These are phyloP conservation scores for Penicillium sp. DNA, from an alignment of 2,329 filamentous ascomycete genomes.

Conservation along the genomic window DNA sequence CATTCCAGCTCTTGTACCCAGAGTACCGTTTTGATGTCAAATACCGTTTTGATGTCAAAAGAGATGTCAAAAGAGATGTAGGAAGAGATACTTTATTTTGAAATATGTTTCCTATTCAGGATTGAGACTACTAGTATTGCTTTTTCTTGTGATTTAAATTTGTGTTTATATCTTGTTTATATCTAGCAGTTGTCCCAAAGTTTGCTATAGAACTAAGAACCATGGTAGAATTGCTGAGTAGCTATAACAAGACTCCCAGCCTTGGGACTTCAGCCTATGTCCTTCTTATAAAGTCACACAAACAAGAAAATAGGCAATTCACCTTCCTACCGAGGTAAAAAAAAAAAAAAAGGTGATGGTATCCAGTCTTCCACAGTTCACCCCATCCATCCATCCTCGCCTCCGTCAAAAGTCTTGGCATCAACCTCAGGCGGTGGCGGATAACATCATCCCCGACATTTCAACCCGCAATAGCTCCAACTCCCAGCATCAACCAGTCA, in stretches of 20 bases:
- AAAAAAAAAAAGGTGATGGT: no score
- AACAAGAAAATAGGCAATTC: not conserved
- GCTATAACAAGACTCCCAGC: not conserved
- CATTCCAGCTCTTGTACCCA: no score
- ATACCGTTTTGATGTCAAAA: no score
- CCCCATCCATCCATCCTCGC: no score
- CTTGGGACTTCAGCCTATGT: not conserved
- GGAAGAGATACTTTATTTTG: no score
- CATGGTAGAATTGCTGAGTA: not conserved
- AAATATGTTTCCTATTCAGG: no score
- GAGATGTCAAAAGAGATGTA: no score
- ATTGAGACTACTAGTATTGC: no score
- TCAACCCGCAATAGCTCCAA: slow-evolving; percentile 17
- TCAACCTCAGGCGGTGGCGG: slow-evolving; percentile 26
- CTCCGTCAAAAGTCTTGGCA: no score
- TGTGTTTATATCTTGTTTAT: not conserved
- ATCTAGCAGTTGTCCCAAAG: not conserved
- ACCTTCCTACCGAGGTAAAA: not conserved
- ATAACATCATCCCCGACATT: slow-evolving; percentile 19
- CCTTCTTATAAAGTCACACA: not conserved
- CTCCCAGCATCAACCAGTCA: slow-evolving; percentile 7
- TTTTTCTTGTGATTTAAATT: no score
- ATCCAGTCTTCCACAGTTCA: no score
- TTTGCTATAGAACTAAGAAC: not conserved
- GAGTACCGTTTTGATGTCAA: no score